Evolutionary conservation across 2,329 filamentous ascomycete genomes (phyloP).

Genomic region (Pseudogymnoascus verrucosus): DNA sequence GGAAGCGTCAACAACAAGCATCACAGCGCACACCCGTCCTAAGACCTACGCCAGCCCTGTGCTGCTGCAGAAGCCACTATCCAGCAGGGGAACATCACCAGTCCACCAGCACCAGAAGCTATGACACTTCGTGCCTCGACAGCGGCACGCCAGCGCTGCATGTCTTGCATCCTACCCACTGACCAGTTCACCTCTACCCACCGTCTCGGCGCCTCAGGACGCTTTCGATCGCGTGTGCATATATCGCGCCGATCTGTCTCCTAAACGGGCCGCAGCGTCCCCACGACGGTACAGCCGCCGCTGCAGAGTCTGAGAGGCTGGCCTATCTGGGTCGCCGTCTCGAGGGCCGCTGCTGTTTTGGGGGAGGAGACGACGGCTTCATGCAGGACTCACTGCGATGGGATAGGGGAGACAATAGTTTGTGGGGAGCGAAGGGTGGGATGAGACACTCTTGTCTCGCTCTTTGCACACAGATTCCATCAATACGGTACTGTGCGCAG

Average conservation of each 20-base stretch:
- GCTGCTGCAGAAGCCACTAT: neutral
- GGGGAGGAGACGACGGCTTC: neutral
- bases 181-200: neutral
- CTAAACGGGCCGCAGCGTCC: neutral
- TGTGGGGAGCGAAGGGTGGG: neutral
- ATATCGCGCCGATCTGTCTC: neutral
- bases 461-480: neutral
- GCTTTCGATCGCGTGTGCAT: conserved; percentile 6
- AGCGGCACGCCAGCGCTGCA: neutral
- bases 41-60: neutral
- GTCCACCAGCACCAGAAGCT: neutral
- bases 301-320: neutral
- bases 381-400: conserved; percentile 2
- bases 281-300: neutral
- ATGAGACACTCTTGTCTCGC: neutral
- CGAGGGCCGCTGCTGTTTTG: neutral
- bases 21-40: neutral
- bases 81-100: neutral
- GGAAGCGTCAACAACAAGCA: neutral
- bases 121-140: conserved; percentile 1
- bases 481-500: neutral
- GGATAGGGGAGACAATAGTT: neutral
- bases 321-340: neutral
- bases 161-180: neutral
- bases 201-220: conserved; percentile 5